phyloP scores from a whole-genome alignment of 352 stramenopile species.

The Plasmopara muralis region DNA sequence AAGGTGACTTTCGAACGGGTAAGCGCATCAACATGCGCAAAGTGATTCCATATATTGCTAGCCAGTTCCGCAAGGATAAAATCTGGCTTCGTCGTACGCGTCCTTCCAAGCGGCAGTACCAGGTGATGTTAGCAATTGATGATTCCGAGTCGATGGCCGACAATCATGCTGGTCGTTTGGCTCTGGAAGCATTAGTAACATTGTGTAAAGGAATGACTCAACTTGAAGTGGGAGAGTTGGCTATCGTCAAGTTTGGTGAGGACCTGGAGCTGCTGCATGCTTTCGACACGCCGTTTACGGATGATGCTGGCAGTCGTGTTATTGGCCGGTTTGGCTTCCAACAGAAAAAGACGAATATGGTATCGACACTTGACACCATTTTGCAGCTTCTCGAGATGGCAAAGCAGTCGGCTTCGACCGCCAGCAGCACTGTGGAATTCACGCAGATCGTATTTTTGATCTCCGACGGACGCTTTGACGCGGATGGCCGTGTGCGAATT shows the following conservation, averaged over 20 bases:
- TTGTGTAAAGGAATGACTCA: conserved; percentile 96
- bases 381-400: conserved; percentile 87
- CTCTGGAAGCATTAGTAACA: conserved; percentile 94
- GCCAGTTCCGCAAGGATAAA: conserved; percentile 99
- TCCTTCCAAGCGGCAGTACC: conserved; percentile 97
- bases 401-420: conserved; percentile 44
- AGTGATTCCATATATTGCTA: conserved; percentile 99
- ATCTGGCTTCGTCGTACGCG: conserved; percentile 99
- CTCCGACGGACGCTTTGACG: conserved; percentile 98
- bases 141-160: conserved; percentile 99
- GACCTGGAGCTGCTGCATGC: conserved; percentile 95
- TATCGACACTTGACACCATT: conserved; percentile 91
- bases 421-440: conserved; percentile 66
- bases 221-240: conserved; percentile 95
- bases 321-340: conserved; percentile 96
- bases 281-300: conserved; percentile 96
- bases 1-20: conserved; percentile 98
- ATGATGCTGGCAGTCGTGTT: conserved; percentile 91
- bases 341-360: conserved; percentile 96
- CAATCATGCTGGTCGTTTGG: conserved; percentile 92
- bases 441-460: conserved; percentile 99
- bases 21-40: conserved; percentile 99
- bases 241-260: conserved; percentile 93
- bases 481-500: conserved; percentile 92
- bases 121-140: conserved; percentile 99